Evolutionary conservation across 2,329 filamentous ascomycete genomes (phyloP).

Genomic region (Fusarium nelsonii): DNA sequence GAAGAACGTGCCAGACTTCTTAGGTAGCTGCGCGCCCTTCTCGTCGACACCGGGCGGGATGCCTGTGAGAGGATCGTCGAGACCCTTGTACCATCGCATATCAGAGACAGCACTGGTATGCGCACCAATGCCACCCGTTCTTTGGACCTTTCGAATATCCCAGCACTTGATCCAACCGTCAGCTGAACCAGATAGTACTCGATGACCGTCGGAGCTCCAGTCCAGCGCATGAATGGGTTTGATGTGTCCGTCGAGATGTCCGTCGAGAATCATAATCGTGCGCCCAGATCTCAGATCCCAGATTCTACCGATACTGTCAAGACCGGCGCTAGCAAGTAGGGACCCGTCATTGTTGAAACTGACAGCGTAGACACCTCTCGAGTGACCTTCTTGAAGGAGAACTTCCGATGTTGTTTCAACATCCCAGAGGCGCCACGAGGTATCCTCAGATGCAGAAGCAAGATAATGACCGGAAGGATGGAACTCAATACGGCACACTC

Average conservation of each 20-base stretch:
- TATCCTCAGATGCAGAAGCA: constrained; percentile 94
- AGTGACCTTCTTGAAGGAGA: constrained; percentile 92
- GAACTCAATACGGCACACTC: constrained; percentile 93
- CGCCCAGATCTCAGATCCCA: constrained; percentile 95
- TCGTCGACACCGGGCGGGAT: constrained; percentile 71
- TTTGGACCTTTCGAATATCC: constrained; percentile 91
- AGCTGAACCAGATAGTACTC: constrained; percentile 91
- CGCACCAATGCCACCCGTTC: constrained; percentile 86
- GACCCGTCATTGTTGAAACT: constrained; percentile 93
- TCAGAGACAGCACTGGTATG: constrained; percentile 94
- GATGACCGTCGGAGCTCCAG: constrained; percentile 91
- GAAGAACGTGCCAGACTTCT: constrained; percentile 92
- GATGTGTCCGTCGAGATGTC: constrained; percentile 83
- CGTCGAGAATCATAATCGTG: constrained; percentile 95
- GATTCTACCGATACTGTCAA: constrained; percentile 93
- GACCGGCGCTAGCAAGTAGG: constrained; percentile 87
- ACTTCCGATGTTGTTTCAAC: constrained; percentile 86
- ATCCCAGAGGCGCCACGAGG: constrained; percentile 97
- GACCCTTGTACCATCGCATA: constrained; percentile 91
- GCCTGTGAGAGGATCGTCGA: constrained; percentile 77
- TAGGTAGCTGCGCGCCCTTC: constrained; percentile 76
- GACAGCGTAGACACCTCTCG: constrained; percentile 90
- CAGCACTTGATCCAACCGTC: constrained; percentile 99
- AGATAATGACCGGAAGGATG: constrained; percentile 92
- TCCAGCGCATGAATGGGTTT: constrained; percentile 93